Conservation (phyloP, 2,329 filamentous ascomycete genomes). For the Coniochaeta prunicola region DNA sequence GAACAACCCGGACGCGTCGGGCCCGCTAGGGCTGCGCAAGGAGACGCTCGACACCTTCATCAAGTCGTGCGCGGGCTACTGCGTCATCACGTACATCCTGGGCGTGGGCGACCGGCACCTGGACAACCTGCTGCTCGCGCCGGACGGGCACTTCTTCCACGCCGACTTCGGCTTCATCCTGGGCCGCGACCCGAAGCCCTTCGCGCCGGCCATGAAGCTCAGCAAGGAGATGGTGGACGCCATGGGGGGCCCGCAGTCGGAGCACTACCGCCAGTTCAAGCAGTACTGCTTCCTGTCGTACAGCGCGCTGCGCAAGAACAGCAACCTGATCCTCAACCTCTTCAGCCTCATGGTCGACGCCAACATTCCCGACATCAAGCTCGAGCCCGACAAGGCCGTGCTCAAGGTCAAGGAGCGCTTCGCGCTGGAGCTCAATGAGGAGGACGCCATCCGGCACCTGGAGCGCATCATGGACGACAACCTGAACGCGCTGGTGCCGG, state of each 20-base stretch:
- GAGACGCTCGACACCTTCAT: conserved; percentile 94
- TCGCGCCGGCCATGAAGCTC: conserved; percentile 94
- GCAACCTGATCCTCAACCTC: conserved; percentile 85
- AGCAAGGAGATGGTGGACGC: conserved; percentile 98
- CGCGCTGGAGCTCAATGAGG: conserved; percentile 83
- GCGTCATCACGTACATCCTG: conserved; percentile 95
- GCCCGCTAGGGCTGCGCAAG: conserved; percentile 79
- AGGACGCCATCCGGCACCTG: conserved; percentile 83
- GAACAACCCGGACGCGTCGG: conserved; percentile 80
- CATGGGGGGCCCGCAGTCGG: conserved; percentile 79
- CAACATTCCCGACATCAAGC: conserved; percentile 89
- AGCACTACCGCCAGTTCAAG: conserved; percentile 83
- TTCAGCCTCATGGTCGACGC: conserved; percentile 97
- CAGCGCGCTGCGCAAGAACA: conserved; percentile 80
- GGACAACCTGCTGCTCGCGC: conserved; percentile 86
- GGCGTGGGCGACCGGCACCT: conserved; percentile 94
- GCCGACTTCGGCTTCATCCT: conserved; percentile 98
- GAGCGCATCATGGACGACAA: conserved; percentile 88
- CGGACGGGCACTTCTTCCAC: conserved; percentile 93
- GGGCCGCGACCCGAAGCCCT: conserved; percentile 92
- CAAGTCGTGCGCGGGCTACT: conserved; percentile 94
- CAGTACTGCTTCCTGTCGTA: conserved; percentile 96
- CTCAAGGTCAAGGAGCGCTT: conserved; percentile 93
- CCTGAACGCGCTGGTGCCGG: conserved; percentile 80
- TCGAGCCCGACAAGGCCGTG: conserved; percentile 90